Conservation (phyloP, 768 basidiomycete species). For the Xerocomellus intermedius region DNA sequence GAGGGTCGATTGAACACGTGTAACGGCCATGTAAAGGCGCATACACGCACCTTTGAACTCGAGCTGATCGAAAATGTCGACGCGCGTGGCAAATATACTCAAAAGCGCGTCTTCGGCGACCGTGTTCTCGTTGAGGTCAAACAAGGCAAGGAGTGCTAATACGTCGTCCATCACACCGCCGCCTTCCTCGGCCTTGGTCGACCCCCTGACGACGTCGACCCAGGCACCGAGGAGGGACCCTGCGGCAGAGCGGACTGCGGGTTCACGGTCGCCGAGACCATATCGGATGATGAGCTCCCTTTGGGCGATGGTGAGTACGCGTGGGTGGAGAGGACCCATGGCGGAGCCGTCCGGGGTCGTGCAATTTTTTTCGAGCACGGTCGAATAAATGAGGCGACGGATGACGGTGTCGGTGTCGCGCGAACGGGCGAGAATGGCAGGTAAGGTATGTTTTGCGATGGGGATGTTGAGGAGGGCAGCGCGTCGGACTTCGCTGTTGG, state of each 20-base stretch:
- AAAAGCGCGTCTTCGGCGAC: conserved; percentile 74
- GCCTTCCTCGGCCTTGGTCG: conserved; percentile 36
- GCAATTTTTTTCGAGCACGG: conserved; percentile 51
- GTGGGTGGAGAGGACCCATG: conserved; percentile 62
- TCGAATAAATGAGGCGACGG: conserved; percentile 70
- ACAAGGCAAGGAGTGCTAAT: conserved; percentile 50
- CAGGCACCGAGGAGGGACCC: conserved; percentile 70
- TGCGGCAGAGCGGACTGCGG: conserved; percentile 67
- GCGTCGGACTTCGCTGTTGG: conserved; percentile 79
- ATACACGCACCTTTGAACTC: conserved; percentile 62
- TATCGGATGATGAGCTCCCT: conserved; percentile 75
- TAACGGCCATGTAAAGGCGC: neutral
- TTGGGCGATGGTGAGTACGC: conserved; percentile 64
- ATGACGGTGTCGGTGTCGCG: conserved; percentile 76
- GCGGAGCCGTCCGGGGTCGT: conserved; percentile 27
- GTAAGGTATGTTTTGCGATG: conserved; percentile 51
- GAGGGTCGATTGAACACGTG: neutral
- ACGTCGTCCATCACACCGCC: conserved; percentile 38
- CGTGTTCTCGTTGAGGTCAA: conserved; percentile 56
- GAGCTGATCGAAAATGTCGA: conserved; percentile 65
- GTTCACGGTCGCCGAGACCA: conserved; percentile 86
- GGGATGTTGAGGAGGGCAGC: conserved; percentile 73
- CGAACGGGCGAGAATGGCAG: conserved; percentile 68
- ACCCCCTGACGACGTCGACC: conserved; percentile 57
- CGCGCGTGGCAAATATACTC: conserved; percentile 64